Evolutionary conservation across 2,329 filamentous ascomycete species (phyloP), one percentile per base, ranked within the genome.

Genomic region (Epichloe glyceriae): DNA sequence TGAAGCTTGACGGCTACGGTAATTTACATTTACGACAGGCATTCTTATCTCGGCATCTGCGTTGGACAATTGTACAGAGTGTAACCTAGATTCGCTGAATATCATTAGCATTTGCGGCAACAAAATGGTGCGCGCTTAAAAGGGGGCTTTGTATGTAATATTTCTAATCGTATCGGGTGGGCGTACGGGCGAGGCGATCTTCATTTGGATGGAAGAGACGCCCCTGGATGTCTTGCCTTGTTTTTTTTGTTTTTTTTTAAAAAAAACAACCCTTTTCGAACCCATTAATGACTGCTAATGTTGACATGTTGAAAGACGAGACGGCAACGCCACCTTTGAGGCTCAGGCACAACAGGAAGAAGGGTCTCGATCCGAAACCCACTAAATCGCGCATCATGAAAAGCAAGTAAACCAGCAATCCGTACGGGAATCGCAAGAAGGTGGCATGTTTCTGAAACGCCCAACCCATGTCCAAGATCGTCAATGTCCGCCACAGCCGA

Each of bases 121-220:
- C 45, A 49, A 54, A 38, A 47, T 50, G 50, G 30, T 11, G 30
- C 8, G 10, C 10, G 30, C 30, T 11, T 11, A 4, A 11, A 11
- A 30, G 8, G 8, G 30, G 10, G 3, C 8, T 4, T 10, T 67
- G 64, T 72, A 70, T 61, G 65, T 30, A 73, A 73, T 70, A 57
- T 72, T 72, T 72, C 67, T 74, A 75, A 74, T 74, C 54, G 60
- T 59, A 62, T 58, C 55, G 49, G 47, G 26, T 43, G 50, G 58
- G 62, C 56, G 58, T 57, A 57, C 52, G 26, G 30, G 10, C 4
- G 30, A 30, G 30, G 30, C 10, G 1, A 30, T 30, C 10, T 11
- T 2, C 30, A 10, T 1, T 10, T 0, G 3, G 26, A 30, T 11
- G 3, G 26, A 11, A 30, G 10, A 30, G 8, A 11, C 8, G 3